A percentile compares a stretch with the other conserved stretches of the same genome.
Evolutionary conservation across 1,139 yeast species (phyloP).

Genomic region (Candida sanyaensis): DNA sequence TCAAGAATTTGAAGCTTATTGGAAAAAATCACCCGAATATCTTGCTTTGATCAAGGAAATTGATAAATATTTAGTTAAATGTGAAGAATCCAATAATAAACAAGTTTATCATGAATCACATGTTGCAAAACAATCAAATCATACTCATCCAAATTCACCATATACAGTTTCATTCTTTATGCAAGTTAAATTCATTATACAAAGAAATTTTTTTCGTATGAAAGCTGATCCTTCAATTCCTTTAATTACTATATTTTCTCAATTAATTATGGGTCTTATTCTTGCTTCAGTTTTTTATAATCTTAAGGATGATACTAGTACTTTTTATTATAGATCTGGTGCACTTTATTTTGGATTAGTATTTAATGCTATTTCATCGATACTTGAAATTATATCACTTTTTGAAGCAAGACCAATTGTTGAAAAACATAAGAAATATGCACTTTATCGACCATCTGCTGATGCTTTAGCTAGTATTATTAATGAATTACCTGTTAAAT

Average conservation of each 20-base stretch:
- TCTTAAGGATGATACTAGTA: constrained; percentile 44
- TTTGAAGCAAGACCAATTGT: constrained; percentile 61
- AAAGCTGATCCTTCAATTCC: constrained; percentile 34
- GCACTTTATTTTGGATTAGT: constrained; percentile 57
- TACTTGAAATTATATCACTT: constrained; percentile 57
- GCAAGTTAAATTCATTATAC: constrained; percentile 33
- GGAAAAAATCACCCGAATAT: constrained; percentile 25
- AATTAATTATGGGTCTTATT: constrained; percentile 33
- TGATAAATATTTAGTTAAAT: constrained; percentile 16
- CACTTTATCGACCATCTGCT: constrained; percentile 65
- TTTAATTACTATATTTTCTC: constrained; percentile 25
- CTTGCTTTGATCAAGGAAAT: constrained; percentile 17
- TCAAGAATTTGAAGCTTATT: constrained; percentile 24
- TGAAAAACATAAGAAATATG: constrained; percentile 61
- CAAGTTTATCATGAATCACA: constrained; percentile 24
- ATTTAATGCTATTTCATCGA: constrained; percentile 56
- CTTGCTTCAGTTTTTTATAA: constrained; percentile 55
- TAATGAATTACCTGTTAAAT: constrained; percentile 59
- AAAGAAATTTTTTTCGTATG: constrained; percentile 27
- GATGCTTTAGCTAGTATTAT: constrained; percentile 61
- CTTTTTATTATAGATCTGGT: constrained; percentile 60
- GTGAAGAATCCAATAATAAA: constrained; percentile 9
- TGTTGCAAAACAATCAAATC: constrained; percentile 30
- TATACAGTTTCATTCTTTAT: constrained; percentile 34
- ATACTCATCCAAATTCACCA: constrained; percentile 26